Conservation (phyloP, 805 yeast genomes). For the Barnettozyma sp. region DNA sequence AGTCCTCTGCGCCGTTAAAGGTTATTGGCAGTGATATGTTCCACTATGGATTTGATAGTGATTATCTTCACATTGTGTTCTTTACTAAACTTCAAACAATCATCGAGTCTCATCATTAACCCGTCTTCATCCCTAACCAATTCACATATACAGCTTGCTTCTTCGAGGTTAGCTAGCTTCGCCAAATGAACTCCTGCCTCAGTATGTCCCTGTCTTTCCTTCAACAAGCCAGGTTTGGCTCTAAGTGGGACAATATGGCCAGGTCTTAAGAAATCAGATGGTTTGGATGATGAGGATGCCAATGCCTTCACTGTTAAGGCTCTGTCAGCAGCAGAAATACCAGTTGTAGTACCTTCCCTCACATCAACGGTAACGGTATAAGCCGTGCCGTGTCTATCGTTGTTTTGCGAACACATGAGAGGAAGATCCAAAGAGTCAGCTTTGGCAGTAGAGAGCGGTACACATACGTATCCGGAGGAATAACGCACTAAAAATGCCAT, state of each 20-base stretch:
- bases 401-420: constrained; percentile 47
- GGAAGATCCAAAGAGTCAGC: constrained; percentile 82
- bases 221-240: constrained; percentile 80
- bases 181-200: constrained; percentile 94
- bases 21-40: constrained; percentile 34
- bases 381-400: constrained; percentile 94
- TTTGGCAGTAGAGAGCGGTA: constrained; percentile 66
- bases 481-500: constrained; percentile 92
- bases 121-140: constrained; percentile 91
- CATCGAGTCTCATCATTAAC: constrained; percentile 87
- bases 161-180: constrained; percentile 64
- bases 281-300: constrained; percentile 50
- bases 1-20: constrained; percentile 6
- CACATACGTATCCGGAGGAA: constrained; percentile 90
- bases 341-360: constrained; percentile 89
- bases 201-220: constrained; percentile 87
- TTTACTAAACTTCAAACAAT: constrained; percentile 66
- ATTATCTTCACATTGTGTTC: constrained; percentile 60
- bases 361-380: constrained; percentile 90
- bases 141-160: constrained; percentile 92
- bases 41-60: constrained; percentile 68
- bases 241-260: constrained; percentile 93
- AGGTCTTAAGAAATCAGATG: constrained; percentile 76
- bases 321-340: constrained; percentile 92
- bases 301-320: constrained; percentile 71